phyloP scores from a whole-genome alignment of 1,139 yeast species.

The Diutina catenulata region DNA sequence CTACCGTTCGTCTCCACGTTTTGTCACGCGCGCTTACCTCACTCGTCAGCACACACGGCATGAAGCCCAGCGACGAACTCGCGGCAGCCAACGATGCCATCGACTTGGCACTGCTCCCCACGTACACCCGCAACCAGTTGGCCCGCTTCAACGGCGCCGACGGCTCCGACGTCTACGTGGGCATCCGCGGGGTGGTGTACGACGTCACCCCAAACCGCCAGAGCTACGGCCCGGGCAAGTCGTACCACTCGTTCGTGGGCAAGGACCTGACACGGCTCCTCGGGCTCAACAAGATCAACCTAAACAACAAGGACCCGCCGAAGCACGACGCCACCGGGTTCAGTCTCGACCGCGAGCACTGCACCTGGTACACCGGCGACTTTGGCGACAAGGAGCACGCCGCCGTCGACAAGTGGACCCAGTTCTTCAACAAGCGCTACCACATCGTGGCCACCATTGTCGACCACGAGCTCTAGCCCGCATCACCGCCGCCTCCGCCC shows the following conservation, averaged over 20 bases:
- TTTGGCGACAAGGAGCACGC: conserved; percentile 38
- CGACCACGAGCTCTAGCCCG: conserved; percentile 11
- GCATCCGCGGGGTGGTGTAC: conserved; percentile 62
- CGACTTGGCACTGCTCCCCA: conserved; percentile 20
- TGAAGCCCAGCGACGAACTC: neutral
- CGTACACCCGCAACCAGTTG: conserved; percentile 24
- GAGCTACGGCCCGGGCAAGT: conserved; percentile 67
- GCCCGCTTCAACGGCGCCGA: conserved; percentile 22
- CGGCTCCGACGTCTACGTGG: conserved; percentile 44
- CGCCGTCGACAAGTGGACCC: conserved; percentile 46
- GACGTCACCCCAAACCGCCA: conserved; percentile 59
- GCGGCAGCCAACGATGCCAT: conserved; percentile 10
- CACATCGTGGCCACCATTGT: conserved; percentile 25
- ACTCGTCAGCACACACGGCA: neutral
- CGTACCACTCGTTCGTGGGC: conserved; percentile 64
- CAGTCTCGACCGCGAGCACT: conserved; percentile 6
- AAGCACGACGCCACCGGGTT: conserved; percentile 16
- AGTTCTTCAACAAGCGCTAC: conserved; percentile 42
- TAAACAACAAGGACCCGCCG: conserved; percentile 20
- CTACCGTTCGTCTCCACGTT: too few species aligned
- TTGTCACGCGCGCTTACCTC: too few species aligned
- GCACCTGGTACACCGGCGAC: conserved; percentile 37
- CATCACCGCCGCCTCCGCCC: neutral
- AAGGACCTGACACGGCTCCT: conserved; percentile 68
- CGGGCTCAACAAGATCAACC: conserved; percentile 31